phyloP scores from a whole-genome alignment of 768 basidiomycete genomes.

The Calocera viscosa region DNA sequence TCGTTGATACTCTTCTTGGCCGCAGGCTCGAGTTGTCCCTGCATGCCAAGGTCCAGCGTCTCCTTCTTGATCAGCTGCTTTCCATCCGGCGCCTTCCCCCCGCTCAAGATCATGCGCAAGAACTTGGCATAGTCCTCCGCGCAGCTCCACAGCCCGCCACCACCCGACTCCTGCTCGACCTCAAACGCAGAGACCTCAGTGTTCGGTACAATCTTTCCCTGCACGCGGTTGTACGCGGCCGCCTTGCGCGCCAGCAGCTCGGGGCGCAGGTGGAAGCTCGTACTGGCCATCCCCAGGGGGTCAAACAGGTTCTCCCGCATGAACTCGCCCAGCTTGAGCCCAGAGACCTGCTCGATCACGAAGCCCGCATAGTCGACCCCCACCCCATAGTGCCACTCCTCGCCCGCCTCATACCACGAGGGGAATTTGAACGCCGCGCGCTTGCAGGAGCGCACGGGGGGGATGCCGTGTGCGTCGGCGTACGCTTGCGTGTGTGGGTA shows the following conservation, averaged over 20 bases:
- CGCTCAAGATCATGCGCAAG: neutral
- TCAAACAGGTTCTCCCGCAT: neutral
- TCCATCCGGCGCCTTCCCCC: neutral
- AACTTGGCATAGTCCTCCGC: conserved; percentile 5
- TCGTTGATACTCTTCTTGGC: conserved; percentile 2
- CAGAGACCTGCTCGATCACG: neutral
- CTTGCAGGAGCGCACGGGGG: neutral
- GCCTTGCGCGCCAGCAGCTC: neutral
- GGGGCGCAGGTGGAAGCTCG: neutral
- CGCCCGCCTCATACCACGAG: neutral
- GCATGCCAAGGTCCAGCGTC: neutral
- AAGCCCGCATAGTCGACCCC: conserved; percentile 3
- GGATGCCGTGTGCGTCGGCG: conserved; percentile 1
- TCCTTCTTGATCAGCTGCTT: neutral
- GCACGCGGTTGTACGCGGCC: neutral
- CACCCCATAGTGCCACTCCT: conserved; percentile 7
- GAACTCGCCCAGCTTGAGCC: neutral
- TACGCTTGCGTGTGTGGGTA: neutral
- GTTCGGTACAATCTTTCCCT: neutral
- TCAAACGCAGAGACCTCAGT: neutral
- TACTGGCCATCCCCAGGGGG: neutral
- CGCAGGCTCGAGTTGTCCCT: neutral
- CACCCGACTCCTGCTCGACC: conserved; percentile 1
- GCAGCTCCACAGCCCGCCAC: neutral
- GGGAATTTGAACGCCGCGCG: neutral